phyloP scores from a whole-genome alignment of 345 rosid genomes.

The Dipteronia sinensis region DNA sequence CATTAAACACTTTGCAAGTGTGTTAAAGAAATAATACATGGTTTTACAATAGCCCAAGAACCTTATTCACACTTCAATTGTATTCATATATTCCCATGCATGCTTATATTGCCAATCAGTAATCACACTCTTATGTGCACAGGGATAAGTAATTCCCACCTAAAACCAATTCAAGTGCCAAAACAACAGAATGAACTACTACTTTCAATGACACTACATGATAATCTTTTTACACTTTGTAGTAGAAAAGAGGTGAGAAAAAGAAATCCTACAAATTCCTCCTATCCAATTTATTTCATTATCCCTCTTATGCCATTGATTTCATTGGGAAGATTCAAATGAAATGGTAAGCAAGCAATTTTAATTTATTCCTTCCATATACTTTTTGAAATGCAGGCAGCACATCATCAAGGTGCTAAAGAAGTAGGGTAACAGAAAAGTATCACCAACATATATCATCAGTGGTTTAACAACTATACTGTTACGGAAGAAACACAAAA shows the following conservation, averaged over 20 bases:
- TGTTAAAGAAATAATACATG: not conserved
- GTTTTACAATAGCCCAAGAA: not conserved
- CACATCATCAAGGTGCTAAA: not conserved
- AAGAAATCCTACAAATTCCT: not conserved
- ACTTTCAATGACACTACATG: not conserved
- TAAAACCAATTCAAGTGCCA: not conserved
- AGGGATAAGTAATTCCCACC: not conserved
- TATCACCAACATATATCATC: not conserved
- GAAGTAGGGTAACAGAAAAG: not conserved
- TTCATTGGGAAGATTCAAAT: not conserved
- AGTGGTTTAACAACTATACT: not conserved
- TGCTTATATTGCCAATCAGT: not conserved
- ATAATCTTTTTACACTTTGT: not conserved
- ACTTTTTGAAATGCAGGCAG: not conserved
- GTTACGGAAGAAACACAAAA: not conserved
- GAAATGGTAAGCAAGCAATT: not conserved
- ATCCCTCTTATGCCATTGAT: not conserved
- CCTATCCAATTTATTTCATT: not conserved
- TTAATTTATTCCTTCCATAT: not conserved
- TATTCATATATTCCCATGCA: not conserved
- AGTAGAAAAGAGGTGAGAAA: not conserved
- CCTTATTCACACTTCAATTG: not conserved
- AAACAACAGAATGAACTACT: not conserved
- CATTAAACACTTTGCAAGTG: not conserved
- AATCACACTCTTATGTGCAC: not conserved